Evolutionary conservation across 2,329 filamentous ascomycete genomes (phyloP).

Genomic region (Fusarium nanum): DNA sequence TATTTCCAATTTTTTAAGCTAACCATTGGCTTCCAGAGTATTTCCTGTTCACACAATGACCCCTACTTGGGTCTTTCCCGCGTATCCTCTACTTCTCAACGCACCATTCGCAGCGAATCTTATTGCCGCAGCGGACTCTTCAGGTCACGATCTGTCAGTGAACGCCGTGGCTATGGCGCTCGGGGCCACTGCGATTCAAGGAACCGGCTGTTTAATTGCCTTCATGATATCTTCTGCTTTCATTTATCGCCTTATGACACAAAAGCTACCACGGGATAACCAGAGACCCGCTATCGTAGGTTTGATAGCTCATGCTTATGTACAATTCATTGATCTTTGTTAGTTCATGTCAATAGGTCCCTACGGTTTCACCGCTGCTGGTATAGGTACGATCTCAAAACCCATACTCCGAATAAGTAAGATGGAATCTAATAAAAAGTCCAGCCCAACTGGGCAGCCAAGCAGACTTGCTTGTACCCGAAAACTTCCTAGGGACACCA

Average conservation of each 20-base stretch:
- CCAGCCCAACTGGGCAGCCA: conserved; percentile 59
- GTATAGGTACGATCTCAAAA: conserved; percentile 48
- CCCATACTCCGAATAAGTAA: no score
- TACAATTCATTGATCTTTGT: background rate
- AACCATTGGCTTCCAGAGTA: conserved; percentile 49
- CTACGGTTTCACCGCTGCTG: conserved; percentile 67
- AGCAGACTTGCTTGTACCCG: conserved; percentile 57
- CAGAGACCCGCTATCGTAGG: conserved; percentile 78
- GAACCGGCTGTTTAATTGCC: conserved; percentile 66
- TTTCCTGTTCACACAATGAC: conserved; percentile 85
- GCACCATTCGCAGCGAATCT: conserved; percentile 76
- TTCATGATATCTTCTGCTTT: conserved; percentile 88
- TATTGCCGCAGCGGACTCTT: conserved; percentile 55
- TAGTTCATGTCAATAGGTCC: conserved; percentile 85
- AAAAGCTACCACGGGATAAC: conserved; percentile 81
- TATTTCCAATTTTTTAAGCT: background rate
- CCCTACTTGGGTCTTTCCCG: conserved; percentile 88
- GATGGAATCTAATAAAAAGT: conserved; percentile 19
- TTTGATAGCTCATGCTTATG: background rate
- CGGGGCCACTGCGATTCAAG: conserved; percentile 63
- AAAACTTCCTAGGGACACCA: conserved; percentile 55
- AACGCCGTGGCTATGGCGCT: conserved; percentile 61
- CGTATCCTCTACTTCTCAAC: conserved; percentile 82
- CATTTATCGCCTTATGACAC: conserved; percentile 87
- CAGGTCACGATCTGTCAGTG: conserved; percentile 40